Evolutionary conservation across 768 basidiomycete species (phyloP), one percentile per base, ranked within the genome.

Genomic region (Leccinum subgranulosum): DNA sequence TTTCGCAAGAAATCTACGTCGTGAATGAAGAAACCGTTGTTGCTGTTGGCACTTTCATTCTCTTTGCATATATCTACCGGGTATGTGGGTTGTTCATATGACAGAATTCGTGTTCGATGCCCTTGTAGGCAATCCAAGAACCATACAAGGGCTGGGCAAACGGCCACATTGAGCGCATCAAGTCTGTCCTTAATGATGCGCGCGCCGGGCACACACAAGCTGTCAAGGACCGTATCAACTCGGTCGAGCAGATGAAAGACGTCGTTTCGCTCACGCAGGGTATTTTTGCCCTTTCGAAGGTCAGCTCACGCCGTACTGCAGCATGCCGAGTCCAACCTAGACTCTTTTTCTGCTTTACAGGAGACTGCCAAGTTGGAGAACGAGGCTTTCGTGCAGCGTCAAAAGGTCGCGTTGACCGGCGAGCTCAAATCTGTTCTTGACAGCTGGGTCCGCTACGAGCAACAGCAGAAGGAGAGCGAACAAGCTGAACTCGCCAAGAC

Each of bases 401-500:
- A 99, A 79, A 89, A 92, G 75, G 85, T 88, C 58, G 86, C 84
- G 45, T 77, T 98, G 69, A 86, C 94, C 29, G 62, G 89, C 46
- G 97, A 99, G 78, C 78, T 98, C 69, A 98, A 98, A 78, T 67
- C 87, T 29, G 95, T 98, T 41, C 85, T 99, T 56, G 97, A 98
- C 80, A 92, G 90, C 73, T 97, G 95, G 95, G 96, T 94, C 56
- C 90, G 97, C 71, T 94, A 87, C 76, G 96, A 98, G 80, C 95
- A 97, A 71, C 92, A 95, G 73, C 81, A 85, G 70, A 94, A 97
- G 81, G 95, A 99, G 81, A 89, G 84, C 69, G 94, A 99, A 79
- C 97, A 99, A 83, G 82, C 86, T 31, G 90, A 92, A 51, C 86
- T 99, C 56, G 88, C 94, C 62, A 86, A 88, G 82, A 77, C 80